These are phyloP conservation scores for Westerdykella sp. DNA, from an alignment of 2,329 filamentous ascomycete genomes.

Conservation along the genomic window DNA sequence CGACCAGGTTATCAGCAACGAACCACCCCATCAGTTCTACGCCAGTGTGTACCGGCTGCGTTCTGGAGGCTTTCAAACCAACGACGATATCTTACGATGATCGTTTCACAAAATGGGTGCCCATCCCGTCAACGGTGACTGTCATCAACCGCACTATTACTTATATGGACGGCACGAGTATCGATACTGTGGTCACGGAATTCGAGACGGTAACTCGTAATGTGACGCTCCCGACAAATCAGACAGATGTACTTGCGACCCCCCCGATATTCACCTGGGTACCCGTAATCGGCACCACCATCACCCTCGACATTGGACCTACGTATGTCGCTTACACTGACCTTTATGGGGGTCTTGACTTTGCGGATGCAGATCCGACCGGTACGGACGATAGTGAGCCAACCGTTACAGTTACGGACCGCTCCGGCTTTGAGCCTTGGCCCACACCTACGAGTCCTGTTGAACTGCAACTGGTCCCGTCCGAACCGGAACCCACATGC, in stretches of 20 bases:
- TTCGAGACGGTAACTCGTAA: conserved; percentile 11
- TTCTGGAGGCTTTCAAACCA: conserved; percentile 20
- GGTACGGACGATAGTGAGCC: not conserved
- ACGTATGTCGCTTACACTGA: conserved; percentile 17
- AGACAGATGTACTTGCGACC: conserved; percentile 21
- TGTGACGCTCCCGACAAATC: conserved; percentile 6
- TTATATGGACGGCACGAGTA: conserved; percentile 18
- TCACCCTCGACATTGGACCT: conserved; percentile 8
- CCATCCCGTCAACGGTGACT: conserved; percentile 22
- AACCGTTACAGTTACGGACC: not conserved
- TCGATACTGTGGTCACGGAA: conserved; percentile 23
- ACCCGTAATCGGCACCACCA: not conserved
- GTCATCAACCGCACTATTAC: conserved; percentile 20
- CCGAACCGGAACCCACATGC: conserved; percentile 7
- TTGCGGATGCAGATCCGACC: not conserved
- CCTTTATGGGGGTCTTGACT: conserved; percentile 16
- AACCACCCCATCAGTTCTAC: not conserved
- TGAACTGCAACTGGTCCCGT: conserved; percentile 2
- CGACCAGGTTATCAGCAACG: no score
- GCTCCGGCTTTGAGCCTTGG: not conserved
- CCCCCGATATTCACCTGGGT: conserved; percentile 17
- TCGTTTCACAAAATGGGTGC: conserved; percentile 2
- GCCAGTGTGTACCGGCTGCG: conserved; percentile 27
- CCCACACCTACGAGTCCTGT: conserved; percentile 2
- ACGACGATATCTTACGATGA: conserved; percentile 16